Percentiles rank a stretch among this genome's conserved stretches.
phyloP scores from a whole-genome alignment of 2,329 filamentous ascomycete species.

The Aspergillus sp. region DNA sequence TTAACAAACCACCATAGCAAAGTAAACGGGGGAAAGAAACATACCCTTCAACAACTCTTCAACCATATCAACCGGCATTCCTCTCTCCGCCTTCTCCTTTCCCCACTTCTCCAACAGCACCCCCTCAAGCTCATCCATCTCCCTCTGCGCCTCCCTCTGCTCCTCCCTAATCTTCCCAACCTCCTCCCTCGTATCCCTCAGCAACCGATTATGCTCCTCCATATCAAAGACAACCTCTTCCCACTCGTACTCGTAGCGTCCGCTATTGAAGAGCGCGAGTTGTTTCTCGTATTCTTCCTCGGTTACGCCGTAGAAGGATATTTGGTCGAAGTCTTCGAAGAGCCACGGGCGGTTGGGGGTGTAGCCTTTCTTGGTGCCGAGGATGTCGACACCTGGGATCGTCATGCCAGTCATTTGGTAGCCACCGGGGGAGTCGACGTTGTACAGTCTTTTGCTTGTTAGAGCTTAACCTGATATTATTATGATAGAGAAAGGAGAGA shows the following conservation, averaged over 20 bases:
- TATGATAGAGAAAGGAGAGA: neutral
- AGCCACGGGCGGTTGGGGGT: slow-evolving; percentile 44
- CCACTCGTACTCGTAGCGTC: slow-evolving; percentile 47
- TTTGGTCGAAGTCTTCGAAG: slow-evolving; percentile 52
- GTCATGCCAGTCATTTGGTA: slow-evolving; percentile 51
- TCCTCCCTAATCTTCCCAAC: slow-evolving; percentile 40
- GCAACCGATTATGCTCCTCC: slow-evolving; percentile 47
- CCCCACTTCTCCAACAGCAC: slow-evolving; percentile 31
- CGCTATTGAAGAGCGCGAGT: slow-evolving; percentile 44
- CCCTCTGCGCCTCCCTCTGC: slow-evolving; percentile 44
- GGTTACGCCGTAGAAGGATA: slow-evolving; percentile 49
- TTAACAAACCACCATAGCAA: neutral
- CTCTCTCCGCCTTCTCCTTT: slow-evolving; percentile 41
- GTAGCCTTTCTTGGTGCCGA: slow-evolving; percentile 48
- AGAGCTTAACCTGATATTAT: neutral
- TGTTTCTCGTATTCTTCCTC: slow-evolving; percentile 47
- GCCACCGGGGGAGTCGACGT: slow-evolving; percentile 51
- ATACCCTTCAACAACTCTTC: slow-evolving; percentile 44
- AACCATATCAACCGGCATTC: slow-evolving; percentile 45
- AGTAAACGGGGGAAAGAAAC: slow-evolving; percentile 1
- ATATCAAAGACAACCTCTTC: slow-evolving; percentile 50
- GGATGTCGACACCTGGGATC: slow-evolving; percentile 48
- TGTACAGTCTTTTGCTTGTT: slow-evolving; percentile 39
- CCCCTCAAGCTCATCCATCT: slow-evolving; percentile 34
- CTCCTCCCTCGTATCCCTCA: slow-evolving; percentile 42